Percentiles rank a stretch among this genome's conserved stretches.
Conservation (phyloP, 805 yeast species). For the Grigorovia yakushimaensis region DNA sequence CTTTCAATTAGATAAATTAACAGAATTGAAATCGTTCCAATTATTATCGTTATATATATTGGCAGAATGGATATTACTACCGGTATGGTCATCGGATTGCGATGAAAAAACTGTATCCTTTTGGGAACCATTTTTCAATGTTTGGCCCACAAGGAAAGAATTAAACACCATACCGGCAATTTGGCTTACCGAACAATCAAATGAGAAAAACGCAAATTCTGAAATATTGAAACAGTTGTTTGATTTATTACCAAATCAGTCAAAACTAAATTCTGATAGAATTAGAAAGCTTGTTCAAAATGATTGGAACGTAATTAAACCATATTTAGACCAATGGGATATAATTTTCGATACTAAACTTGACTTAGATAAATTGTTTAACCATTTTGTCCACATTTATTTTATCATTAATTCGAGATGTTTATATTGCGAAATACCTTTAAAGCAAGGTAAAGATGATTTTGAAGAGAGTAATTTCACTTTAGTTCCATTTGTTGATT, state of each 20-base stretch:
- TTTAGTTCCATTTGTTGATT: conserved; percentile 85
- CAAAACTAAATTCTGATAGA: conserved; percentile 31
- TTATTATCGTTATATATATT: conserved; percentile 38
- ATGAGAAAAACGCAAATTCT: conserved; percentile 7
- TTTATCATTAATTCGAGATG: conserved; percentile 87
- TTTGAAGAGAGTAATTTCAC: conserved; percentile 58
- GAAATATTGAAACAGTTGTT: conserved; percentile 21
- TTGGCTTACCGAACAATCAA: conserved; percentile 36
- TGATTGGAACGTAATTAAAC: conserved; percentile 36
- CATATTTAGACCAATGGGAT: conserved; percentile 19
- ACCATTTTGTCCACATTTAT: conserved; percentile 60
- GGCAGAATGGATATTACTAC: conserved; percentile 23
- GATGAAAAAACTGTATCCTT: conserved; percentile 29
- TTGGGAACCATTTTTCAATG: conserved; percentile 62
- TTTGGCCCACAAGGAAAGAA: conserved; percentile 50
- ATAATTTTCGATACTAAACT: conserved; percentile 2
- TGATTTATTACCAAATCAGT: conserved; percentile 36
- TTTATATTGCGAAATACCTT: conserved; percentile 61
- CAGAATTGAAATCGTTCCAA: conserved; percentile 49
- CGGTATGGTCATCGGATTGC: conserved; percentile 12
- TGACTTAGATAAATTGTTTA: not conserved
- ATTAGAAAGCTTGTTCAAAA: conserved; percentile 35
- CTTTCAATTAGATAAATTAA: conserved; percentile 29
- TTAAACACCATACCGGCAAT: conserved; percentile 50
- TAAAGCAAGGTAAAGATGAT: conserved; percentile 31